Conservation (phyloP, 1,284 basidiomycete species). For the Cryptococcus floricola region DNA sequence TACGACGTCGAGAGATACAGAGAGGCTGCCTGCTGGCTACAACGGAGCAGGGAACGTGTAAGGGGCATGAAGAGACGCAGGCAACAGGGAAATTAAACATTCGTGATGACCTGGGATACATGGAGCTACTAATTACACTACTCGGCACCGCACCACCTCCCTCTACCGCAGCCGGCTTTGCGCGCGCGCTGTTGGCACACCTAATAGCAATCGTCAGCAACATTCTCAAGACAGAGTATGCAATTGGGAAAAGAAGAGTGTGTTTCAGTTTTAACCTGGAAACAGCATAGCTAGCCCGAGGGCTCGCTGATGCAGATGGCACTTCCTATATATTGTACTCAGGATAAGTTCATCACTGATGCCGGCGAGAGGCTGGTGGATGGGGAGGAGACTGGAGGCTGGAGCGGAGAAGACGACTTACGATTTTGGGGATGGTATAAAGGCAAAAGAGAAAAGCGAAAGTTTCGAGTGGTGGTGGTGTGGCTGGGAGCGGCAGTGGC, state of each 20-base stretch:
- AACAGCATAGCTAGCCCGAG: conserved; percentile 1
- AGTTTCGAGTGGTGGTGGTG: background rate
- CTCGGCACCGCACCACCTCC: background rate
- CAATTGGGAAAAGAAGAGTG: background rate
- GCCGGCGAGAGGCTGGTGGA: too few relatives aligned
- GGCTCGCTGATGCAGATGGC: background rate
- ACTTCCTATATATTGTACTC: conserved; percentile 1
- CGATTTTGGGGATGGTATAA: background rate
- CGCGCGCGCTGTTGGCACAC: background rate
- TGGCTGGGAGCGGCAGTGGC: too few relatives aligned
- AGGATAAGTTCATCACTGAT: background rate
- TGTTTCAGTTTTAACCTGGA: conserved; percentile 1
- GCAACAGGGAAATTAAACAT: background rate
- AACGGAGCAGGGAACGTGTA: too few relatives aligned
- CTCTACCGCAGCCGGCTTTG: background rate
- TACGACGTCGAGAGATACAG: too few relatives aligned
- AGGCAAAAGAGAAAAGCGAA: background rate
- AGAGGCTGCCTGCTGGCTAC: too few relatives aligned
- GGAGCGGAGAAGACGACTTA: background rate
- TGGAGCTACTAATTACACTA: background rate
- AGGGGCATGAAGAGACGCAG: too few relatives aligned
- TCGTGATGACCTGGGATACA: background rate
- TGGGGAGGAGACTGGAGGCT: background rate
- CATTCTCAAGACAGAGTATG: background rate
- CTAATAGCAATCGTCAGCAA: background rate